Evolutionary conservation across 1,284 basidiomycete species (phyloP).

Genomic region (Pyrrhoderma noxium): DNA sequence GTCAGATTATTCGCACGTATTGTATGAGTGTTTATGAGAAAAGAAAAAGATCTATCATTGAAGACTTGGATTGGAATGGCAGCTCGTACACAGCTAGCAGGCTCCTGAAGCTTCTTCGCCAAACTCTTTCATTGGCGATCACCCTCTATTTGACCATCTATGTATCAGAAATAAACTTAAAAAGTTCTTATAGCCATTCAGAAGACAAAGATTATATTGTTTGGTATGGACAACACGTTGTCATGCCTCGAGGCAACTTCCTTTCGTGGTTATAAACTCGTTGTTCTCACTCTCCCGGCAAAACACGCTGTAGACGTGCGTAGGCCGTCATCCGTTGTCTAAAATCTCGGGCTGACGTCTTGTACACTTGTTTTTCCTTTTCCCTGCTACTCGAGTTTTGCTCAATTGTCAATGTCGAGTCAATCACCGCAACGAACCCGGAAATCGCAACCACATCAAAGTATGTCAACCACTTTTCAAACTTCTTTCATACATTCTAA

Average conservation of each 20-base stretch:
- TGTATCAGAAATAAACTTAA: too few relatives aligned
- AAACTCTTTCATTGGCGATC: conserved; percentile 1
- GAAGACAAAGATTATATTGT: conserved; percentile 1
- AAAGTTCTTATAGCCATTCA: too few relatives aligned
- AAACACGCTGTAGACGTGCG: conserved; percentile 16
- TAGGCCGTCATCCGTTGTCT: conserved; percentile 10
- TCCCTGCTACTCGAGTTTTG: neutral
- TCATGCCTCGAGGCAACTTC: conserved; percentile 15
- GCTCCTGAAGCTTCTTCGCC: neutral
- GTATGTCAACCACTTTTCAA: neutral
- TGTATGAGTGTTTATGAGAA: too few relatives aligned
- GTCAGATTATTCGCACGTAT: too few relatives aligned
- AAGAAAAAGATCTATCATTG: too few relatives aligned
- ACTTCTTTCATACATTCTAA: neutral
- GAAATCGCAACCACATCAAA: conserved; percentile 20
- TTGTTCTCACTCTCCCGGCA: neutral
- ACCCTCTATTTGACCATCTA: too few relatives aligned
- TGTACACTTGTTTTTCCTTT: neutral
- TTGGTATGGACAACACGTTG: conserved; percentile 14
- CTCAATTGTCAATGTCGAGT: conserved; percentile 41
- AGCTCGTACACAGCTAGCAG: too few relatives aligned
- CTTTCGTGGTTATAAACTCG: neutral
- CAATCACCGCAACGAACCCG: conserved; percentile 53
- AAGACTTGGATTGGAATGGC: too few relatives aligned
- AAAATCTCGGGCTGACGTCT: neutral